phyloP scores from a whole-genome alignment of 805 yeast genomes.

The Starmerella etchellsii region DNA sequence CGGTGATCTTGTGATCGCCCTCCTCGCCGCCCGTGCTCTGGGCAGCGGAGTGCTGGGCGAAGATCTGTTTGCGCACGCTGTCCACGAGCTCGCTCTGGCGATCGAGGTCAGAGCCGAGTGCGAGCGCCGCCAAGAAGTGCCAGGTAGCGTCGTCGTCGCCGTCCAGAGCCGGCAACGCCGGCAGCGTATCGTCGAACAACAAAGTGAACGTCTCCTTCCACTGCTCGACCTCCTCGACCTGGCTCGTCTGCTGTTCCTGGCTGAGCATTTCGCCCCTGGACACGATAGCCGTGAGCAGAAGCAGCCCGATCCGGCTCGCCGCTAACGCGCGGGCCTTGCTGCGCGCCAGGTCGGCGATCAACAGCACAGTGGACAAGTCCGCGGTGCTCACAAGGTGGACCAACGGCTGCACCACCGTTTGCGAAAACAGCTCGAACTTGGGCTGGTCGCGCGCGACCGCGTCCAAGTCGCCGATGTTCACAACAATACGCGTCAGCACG shows the following conservation, averaged over 20 bases:
- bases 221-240: conserved; percentile 33
- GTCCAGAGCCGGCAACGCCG: conserved; percentile 64
- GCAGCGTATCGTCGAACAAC: conserved; percentile 65
- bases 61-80: conserved; percentile 85
- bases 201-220: conserved; percentile 78
- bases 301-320: conserved; percentile 65
- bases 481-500: conserved; percentile 62
- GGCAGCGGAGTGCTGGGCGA: conserved; percentile 50
- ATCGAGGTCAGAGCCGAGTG: conserved; percentile 83
- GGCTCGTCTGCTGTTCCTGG: conserved; percentile 76
- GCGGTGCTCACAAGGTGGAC: conserved; percentile 77
- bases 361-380: conserved; percentile 64
- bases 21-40: conserved; percentile 40
- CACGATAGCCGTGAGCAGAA: conserved; percentile 75
- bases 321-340: conserved; percentile 46
- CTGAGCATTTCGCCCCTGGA: conserved; percentile 85
- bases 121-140: conserved; percentile 92
- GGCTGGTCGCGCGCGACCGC: conserved; percentile 35
- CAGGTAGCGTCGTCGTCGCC: conserved; percentile 61
- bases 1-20: conserved; percentile 49
- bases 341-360: conserved; percentile 56
- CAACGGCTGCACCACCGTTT: conserved; percentile 68
- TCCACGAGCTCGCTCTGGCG: conserved; percentile 82
- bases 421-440: conserved; percentile 42
- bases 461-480: conserved; percentile 64